Evolutionary conservation across 192 early-diverging fungal species (phyloP), one percentile per base, ranked within the genome.

Genomic region (Dissophora globulifera): DNA sequence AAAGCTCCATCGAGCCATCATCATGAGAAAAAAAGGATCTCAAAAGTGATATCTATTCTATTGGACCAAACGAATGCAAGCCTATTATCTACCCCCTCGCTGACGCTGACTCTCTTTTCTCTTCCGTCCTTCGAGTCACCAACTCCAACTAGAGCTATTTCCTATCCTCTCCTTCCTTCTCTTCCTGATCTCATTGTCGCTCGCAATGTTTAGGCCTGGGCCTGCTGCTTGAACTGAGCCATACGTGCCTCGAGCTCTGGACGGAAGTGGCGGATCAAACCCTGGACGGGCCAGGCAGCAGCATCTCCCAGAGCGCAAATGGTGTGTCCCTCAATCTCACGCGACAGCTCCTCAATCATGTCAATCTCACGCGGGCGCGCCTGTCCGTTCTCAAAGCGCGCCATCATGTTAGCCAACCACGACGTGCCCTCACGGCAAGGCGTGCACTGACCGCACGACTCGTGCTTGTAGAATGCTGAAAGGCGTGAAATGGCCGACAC

Each of bases 231-330:
- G 72, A 76, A 76, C 58, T 76, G 62, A 43, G 72, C 72, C 81
- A 88, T 88, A 22, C 88, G 85, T 45, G 78, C 70, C 81, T 94
- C 94, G 35, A 95, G 80, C 67, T 92, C 92, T 15, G 94, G 94
- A 25, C 93, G 84, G 87, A 97, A 97, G 78, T 96, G 92, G 45
- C 94, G 90, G 74, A 99, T 95, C 50, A 99, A 85, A 65, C 95
- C 95, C 83, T 86, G 86, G 33, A 99, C 94, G 9, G 97, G 97
- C 96, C 96, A 98, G 45, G 97, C 97, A 23, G 97, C 96, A 31
- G 97, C 97, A 83, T 99, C 97, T 53, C 96, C 97, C 82, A 99
- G 83, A 41, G 97, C 97, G 72, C 97, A 99, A 71, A 99, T 99
- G 16, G 97, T 99, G 78, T 98, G 97, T 26, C 97, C 97, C 81